Evolutionary conservation across 306 rosid genomes (phyloP).

Genomic region (Dryas alaskensis): DNA sequence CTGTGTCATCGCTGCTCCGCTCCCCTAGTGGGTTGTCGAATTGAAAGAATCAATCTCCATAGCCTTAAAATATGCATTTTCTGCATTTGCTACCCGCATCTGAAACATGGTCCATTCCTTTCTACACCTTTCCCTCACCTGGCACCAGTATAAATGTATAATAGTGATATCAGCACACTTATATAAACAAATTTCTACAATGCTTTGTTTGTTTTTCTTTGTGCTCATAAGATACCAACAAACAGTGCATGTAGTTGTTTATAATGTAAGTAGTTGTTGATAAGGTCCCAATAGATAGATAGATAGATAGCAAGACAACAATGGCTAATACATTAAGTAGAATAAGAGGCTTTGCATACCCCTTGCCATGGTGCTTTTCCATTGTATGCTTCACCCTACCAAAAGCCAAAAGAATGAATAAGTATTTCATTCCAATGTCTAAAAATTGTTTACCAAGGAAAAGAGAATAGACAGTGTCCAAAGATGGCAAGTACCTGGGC

Average conservation of each 20-base stretch:
- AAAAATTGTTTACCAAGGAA: neutral
- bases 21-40: conserved; percentile 42
- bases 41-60: conserved; percentile 49
- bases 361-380: conserved; percentile 86
- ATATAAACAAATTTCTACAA: neutral
- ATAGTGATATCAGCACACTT: conserved; percentile 22
- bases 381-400: conserved; percentile 69
- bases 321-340: neutral
- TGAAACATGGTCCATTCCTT: conserved; percentile 98
- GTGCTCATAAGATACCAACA: no score
- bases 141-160: conserved; percentile 22
- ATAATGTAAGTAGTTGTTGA: neutral
- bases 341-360: conserved; percentile 44
- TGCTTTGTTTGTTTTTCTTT: neutral
- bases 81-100: conserved; percentile 73
- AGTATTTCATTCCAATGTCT: neutral
- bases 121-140: conserved; percentile 95
- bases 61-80: conserved; percentile 62
- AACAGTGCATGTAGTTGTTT: neutral
- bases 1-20: conserved; percentile 1
- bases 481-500: conserved; percentile 53
- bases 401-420: neutral
- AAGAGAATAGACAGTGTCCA: neutral
- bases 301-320: neutral
- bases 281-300: neutral